Base-by-base conservation (phyloP, 73 alveolate genomes). In the Paramecium octaurelia region DNA sequence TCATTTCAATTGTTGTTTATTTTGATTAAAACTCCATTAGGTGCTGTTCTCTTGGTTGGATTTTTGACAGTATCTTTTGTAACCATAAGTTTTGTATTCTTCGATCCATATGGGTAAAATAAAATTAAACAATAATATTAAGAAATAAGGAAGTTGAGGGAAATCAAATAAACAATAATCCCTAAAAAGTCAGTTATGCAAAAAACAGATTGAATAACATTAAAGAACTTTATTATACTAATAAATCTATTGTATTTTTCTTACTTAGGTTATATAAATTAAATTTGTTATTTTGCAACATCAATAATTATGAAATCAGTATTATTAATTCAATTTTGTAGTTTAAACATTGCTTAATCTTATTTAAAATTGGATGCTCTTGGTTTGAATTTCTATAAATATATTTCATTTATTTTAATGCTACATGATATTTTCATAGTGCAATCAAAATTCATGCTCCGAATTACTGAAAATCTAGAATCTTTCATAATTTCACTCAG, bases 91-190 rank as follows among this genome's bases (percentile, higher is more conserved):
- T 80, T 80, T 80, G 54, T 43, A 7, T 80, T 80, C 50, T 80
- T 80, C 44, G 91, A 80, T 80, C 91, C 91, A 2, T 80, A 80
- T 46, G 91, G 91, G 9, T 38, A 73, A 38, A 38, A 73, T 20
- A 43, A 73, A 36, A 11, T 27, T 11, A 12, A 27, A 27, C 10
- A 34, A 34, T 31, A 64, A 64, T 34, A 64, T 24, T 64, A 64
- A 64, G 84, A 64, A 34, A 3, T 27, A 0, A 64, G 12, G 27
- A 6, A 64, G 4, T 12, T 12, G 3, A 1, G 9, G 12, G 21
- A 64, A 64, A 3, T 18, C 21, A 18, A 54, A 54, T 6, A 54
- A 35, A 54, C 16, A 0, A 54, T 54, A 16, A 18, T 54, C 4
- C 35, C 31, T 54, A 16, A 54, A 54, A 54, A 64, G 29, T 64